These are phyloP conservation scores for Eucalyptus regnans DNA, from an alignment of 345 rosid species.

Conservation along the genomic window DNA sequence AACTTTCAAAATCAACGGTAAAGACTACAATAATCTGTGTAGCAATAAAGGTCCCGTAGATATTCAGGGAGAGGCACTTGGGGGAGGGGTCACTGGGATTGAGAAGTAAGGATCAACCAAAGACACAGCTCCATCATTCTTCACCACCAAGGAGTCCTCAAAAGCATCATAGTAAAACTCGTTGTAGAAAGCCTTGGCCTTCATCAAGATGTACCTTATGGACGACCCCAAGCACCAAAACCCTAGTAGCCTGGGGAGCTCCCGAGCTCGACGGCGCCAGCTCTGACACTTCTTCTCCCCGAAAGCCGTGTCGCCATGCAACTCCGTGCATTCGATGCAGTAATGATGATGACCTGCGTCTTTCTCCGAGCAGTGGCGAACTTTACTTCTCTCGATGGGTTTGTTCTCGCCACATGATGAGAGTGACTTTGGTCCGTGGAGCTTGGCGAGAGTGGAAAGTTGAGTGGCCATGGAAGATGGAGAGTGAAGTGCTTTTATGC, in stretches of 20 bases:
- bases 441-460: background rate
- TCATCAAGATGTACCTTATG: conserved; percentile 22
- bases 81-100: conserved; percentile 22
- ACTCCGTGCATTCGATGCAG: background rate
- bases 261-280: background rate
- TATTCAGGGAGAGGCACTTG: background rate
- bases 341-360: background rate
- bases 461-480: background rate
- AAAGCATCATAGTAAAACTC: conserved; percentile 19
- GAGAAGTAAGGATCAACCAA: conserved; percentile 33
- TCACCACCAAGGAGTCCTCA: background rate
- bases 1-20: background rate
- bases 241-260: background rate
- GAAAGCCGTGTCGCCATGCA: background rate
- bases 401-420: background rate
- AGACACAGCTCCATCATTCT: background rate
- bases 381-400: background rate
- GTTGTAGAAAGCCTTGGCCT: conserved; percentile 34
- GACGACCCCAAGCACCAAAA: conserved; percentile 20
- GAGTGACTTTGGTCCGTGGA: background rate
- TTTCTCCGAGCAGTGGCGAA: background rate
- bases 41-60: background rate
- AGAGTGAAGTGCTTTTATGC: background rate
- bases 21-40: background rate
- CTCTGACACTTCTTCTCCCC: background rate